Evolutionary conservation across 1,139 yeast genomes (phyloP), one percentile per base, ranked within the genome.

Genomic region (Diutina pseudorugosa): DNA sequence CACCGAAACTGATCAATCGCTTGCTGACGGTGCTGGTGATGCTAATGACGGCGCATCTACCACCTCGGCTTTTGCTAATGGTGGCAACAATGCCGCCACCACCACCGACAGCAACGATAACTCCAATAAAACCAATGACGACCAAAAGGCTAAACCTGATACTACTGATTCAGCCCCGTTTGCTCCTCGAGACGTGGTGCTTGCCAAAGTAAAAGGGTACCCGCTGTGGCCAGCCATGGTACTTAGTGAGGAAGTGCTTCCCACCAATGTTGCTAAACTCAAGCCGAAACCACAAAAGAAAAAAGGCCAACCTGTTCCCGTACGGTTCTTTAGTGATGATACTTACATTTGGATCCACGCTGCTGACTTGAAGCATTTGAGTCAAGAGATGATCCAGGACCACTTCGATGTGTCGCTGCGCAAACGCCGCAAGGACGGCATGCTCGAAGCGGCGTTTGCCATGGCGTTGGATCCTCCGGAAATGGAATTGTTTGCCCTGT

Each of bases 141-240:
- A 40, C 6, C 12, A 40, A n/a, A 9, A 5, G 5, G 42, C 12
- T 4, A n/a, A 4, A n/a, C 19, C 42, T n/a, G 19, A n/a, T 6
- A 7, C n/a, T 6, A 7, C n/a, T 1, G 42, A n/a, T 8, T 6
- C 18, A 6, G 6, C 18, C 8, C 42, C 42, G 42, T 40, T 16
- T 18, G 20, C 42, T 3, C 42, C 42, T 12, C 42, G 42, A 18
- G 42, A n/a, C 42, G 66, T 83, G 3, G 90, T 85, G 0, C 70
- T 85, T 43, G 89, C 90, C 6, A 85, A 85, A 62, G 82, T 85
- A 36, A 85, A 84, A 61, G 90, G 91, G 6, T 85, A 81, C 61
- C 85, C 91, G 7, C 82, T 87, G 49, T 85, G 93, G 93, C 93
- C 93, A 0, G 88, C 89, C 3, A 80, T 84, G 79, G 79, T 85